Evolutionary conservation across 2,329 filamentous ascomycete species (phyloP), one percentile per base, ranked within the genome.

Genomic region (Polytolypa hystricis): DNA sequence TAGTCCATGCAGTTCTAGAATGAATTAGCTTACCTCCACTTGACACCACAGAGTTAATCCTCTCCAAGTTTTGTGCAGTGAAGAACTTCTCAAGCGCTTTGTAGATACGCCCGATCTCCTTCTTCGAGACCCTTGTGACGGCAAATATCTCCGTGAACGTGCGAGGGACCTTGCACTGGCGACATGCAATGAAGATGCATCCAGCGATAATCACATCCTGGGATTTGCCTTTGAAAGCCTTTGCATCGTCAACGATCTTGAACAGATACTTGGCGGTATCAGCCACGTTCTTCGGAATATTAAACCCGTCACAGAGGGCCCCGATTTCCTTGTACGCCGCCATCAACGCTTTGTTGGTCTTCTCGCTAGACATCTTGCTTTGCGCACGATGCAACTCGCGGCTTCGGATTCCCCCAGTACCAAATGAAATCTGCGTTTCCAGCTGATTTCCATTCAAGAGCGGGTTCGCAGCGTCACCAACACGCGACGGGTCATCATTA

Each of bases 171-270:
- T 79, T 76, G 54, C 84, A 82, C 61, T 95, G 85, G 30, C 91
- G 85, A 58, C 89, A 96, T 27, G 91, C 86, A 51, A 98, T 89
- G 68, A 98, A 96, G 61, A 98, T 91, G 63, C 87, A 95, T 5
- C 87, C 86, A 4, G 91, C 91, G 47, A 96, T 89, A 48, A 98
- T 81, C 38, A 84, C 84, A 50, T 96, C 89, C 55, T 87, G 82
- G 0, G 84, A 81, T 64, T 98, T 98, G 56, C 87, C 87, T 66
- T 94, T 94, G 72, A 96, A 86, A 38, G 86, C 73, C 58, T 89
- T 89, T 54, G 81, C 80, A 61, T 98, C 91, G 50, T 94, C 86
- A 16, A 89, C 84, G 39, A 91, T 74, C 67, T 95, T 96, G 74
- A 82, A 98, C 46, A 96, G 80, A 57, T 93, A 83, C 67, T 95